A percentile compares a stretch with the other conserved stretches of the same genome.
Conservation (phyloP, 2,329 filamentous ascomycete genomes). For the Madurella fahalii region DNA sequence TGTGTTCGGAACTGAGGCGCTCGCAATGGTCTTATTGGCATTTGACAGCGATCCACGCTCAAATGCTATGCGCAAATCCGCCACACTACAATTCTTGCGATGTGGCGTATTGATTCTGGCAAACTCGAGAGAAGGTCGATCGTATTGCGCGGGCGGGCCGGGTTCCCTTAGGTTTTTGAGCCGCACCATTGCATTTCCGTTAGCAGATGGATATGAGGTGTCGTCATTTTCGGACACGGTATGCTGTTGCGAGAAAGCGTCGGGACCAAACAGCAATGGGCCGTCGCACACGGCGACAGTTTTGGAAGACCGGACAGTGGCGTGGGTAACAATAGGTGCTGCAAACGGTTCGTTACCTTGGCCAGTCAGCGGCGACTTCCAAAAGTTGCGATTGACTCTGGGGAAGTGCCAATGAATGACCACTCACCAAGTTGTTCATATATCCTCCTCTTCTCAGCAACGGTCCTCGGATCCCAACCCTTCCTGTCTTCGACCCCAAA, state of each 20-base stretch:
- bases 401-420: not conserved
- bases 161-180: no score
- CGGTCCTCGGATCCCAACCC: constrained; percentile 29
- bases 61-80: constrained; percentile 34
- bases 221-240: not conserved
- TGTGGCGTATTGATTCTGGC: constrained; percentile 1
- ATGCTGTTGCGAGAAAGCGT: constrained; percentile 9
- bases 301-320: constrained; percentile 1
- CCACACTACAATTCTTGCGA: constrained; percentile 28
- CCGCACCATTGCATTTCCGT: no score
- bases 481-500: not conserved
- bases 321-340: constrained; percentile 7
- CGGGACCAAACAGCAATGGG: no score
- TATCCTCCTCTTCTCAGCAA: constrained; percentile 31
- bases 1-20: no score
- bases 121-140: not conserved
- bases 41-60: constrained; percentile 19
- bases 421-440: constrained; percentile 32
- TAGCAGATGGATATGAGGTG: no score
- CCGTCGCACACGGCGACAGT: no score
- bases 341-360: constrained; percentile 2
- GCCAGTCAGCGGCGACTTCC: not conserved
- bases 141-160: no score
- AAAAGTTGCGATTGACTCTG: not conserved
- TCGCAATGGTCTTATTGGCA: no score